These are phyloP conservation scores for Eucalyptus tenuipes DNA, from an alignment of 345 rosid species.

Conservation along the genomic window DNA sequence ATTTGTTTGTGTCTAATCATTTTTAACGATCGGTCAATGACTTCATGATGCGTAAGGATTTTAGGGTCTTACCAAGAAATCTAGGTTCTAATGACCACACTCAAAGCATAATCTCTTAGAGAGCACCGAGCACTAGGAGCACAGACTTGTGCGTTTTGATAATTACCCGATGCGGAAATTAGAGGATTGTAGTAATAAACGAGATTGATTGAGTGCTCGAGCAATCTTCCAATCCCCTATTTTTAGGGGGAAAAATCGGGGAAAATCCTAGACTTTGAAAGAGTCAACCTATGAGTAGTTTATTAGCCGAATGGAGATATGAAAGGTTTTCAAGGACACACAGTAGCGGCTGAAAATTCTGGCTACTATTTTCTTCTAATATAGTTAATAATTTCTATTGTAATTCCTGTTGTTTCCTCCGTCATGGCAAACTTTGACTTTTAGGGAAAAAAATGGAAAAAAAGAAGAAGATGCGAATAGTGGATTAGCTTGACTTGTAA, in stretches of 20 bases:
- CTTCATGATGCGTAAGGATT: background rate
- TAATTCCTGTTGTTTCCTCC: background rate
- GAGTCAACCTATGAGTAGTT: background rate
- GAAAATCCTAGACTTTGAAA: background rate
- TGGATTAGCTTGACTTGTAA: background rate
- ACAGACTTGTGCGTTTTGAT: background rate
- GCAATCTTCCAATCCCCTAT: background rate
- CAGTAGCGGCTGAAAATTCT: background rate
- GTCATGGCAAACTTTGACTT: background rate
- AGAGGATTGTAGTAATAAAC: background rate
- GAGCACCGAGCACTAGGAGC: background rate
- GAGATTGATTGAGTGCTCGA: background rate
- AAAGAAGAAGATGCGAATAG: background rate
- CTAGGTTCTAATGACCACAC: background rate
- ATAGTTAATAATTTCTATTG: background rate
- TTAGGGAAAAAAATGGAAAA: background rate
- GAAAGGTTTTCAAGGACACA: background rate
- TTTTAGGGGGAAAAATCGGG: background rate
- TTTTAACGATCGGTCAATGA: background rate
- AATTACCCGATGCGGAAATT: background rate
- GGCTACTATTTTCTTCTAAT: background rate
- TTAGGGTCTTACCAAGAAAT: background rate
- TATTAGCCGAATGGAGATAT: background rate
- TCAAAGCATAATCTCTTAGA: background rate
- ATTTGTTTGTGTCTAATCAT: background rate